Evolutionary conservation across 179 eudicot genomes (phyloP).

Genomic region (Vitellaria paradoxa): DNA sequence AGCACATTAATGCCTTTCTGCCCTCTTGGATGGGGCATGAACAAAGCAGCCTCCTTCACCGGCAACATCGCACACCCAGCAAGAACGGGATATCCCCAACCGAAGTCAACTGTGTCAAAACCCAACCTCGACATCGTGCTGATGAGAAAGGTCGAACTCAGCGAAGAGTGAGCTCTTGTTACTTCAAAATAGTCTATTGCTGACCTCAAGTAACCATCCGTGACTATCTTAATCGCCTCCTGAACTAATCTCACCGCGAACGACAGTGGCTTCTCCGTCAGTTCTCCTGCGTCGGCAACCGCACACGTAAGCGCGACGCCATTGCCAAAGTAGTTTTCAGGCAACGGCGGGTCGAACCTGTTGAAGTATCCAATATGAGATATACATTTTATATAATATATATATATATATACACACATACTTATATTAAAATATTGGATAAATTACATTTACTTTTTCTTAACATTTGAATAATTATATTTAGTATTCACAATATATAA

Average conservation of each 20-base stretch:
- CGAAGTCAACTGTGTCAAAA: constrained; percentile 50
- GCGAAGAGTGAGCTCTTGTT: constrained; percentile 25
- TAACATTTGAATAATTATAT: no score
- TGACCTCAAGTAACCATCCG: neutral
- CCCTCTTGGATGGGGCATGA: constrained; percentile 33
- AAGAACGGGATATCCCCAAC: constrained; percentile 52
- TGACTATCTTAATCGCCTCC: constrained; percentile 20
- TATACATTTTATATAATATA: no score
- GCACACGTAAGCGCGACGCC: no score
- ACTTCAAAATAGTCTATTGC: constrained; percentile 46
- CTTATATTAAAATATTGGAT: no score
- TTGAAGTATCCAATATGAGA: no score
- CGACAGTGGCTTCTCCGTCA: constrained; percentile 35
- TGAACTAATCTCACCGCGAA: constrained; percentile 42
- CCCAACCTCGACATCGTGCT: constrained; percentile 51
- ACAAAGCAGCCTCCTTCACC: constrained; percentile 46
- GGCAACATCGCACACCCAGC: constrained; percentile 52
- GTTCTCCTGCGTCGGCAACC: constrained; percentile 28
- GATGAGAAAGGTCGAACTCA: constrained; percentile 41
- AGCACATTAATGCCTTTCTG: constrained; percentile 1
- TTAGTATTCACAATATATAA: no score
- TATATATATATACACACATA: no score
- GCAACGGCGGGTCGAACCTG: no score
- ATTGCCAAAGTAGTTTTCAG: no score
- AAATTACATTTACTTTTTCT: no score